phyloP scores from a whole-genome alignment of 2,329 filamentous ascomycete species.

The Colletotrichum australisinense region DNA sequence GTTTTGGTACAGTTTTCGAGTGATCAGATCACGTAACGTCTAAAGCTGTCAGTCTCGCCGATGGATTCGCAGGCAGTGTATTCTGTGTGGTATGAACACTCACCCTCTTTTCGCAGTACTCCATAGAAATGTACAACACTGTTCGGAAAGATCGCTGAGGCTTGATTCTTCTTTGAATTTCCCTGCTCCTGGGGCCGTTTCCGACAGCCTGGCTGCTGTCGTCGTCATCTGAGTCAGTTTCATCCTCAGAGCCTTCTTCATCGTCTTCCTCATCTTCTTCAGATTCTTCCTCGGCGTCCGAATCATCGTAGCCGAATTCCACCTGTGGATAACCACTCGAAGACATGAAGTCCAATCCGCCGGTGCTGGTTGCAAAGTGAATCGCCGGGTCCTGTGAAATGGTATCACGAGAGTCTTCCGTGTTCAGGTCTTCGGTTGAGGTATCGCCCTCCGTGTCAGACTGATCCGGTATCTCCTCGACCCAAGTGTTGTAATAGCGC shows the following conservation, averaged over 20 bases:
- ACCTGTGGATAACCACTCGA: constrained; percentile 82
- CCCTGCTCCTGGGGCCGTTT: constrained; percentile 34
- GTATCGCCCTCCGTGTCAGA: constrained; percentile 68
- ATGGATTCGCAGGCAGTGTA: not conserved
- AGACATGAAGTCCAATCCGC: constrained; percentile 93
- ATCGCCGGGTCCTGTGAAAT: constrained; percentile 58
- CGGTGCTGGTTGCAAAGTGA: constrained; percentile 77
- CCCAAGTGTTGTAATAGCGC: constrained; percentile 95
- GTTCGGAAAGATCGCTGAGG: constrained; percentile 70
- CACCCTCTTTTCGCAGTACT: constrained; percentile 93
- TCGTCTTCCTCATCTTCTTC: constrained; percentile 50
- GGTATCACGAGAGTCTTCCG: constrained; percentile 53
- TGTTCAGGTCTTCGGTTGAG: constrained; percentile 56
- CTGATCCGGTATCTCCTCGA: constrained; percentile 75
- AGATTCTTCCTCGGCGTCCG: constrained; percentile 49
- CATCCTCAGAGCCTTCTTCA: constrained; percentile 56
- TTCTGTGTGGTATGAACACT: constrained; percentile 39
- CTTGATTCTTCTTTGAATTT: constrained; percentile 37
- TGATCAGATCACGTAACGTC: constrained; percentile 90
- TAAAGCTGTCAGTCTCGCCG: constrained; percentile 43
- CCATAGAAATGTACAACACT: constrained; percentile 97
- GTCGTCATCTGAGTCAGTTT: constrained; percentile 50
- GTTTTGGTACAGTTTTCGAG: constrained; percentile 78
- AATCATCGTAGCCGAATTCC: constrained; percentile 78
- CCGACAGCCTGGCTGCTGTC: constrained; percentile 41